These are phyloP conservation scores for Albatrellus ellisii DNA, from an alignment of 768 basidiomycete genomes.

Conservation along the genomic window DNA sequence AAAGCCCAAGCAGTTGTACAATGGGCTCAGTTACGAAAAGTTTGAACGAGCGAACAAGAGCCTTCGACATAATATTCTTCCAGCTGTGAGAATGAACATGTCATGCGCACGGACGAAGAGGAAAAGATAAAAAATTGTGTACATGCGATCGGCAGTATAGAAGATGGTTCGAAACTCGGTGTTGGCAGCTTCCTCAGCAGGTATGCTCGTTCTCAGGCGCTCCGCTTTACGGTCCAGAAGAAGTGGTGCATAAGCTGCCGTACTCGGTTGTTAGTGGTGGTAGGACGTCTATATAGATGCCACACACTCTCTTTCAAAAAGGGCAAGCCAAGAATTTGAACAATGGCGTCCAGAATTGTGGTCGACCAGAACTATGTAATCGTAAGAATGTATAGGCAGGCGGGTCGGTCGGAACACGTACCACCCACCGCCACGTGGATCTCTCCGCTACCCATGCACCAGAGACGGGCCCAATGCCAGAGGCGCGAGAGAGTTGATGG, in stretches of 20 bases:
- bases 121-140: slow-evolving; percentile 15
- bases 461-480: slow-evolving; percentile 50
- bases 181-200: no score
- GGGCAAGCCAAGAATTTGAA: slow-evolving; percentile 45
- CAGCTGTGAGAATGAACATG: slow-evolving; percentile 37
- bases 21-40: slow-evolving; percentile 52
- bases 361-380: slow-evolving; percentile 4
- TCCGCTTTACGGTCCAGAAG: slow-evolving; percentile 39
- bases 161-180: slow-evolving; percentile 43
- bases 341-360: slow-evolving; percentile 32
- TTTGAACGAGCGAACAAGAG: slow-evolving; percentile 53
- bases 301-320: slow-evolving; percentile 52
- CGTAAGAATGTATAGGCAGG: background rate
- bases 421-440: slow-evolving; percentile 66
- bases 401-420: slow-evolving; percentile 14
- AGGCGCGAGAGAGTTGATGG: slow-evolving; percentile 53
- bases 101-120: background rate
- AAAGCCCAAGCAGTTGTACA: slow-evolving; percentile 50
- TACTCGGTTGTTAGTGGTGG: no score
- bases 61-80: slow-evolving; percentile 34
- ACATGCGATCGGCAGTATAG: slow-evolving; percentile 28
- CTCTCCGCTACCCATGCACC: slow-evolving; percentile 55
- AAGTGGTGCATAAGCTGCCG: slow-evolving; percentile 19
- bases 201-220: no score
- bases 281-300: no score